phyloP scores from a whole-genome alignment of 2,329 filamentous ascomycete species.

The Leptographium radiaticola region DNA sequence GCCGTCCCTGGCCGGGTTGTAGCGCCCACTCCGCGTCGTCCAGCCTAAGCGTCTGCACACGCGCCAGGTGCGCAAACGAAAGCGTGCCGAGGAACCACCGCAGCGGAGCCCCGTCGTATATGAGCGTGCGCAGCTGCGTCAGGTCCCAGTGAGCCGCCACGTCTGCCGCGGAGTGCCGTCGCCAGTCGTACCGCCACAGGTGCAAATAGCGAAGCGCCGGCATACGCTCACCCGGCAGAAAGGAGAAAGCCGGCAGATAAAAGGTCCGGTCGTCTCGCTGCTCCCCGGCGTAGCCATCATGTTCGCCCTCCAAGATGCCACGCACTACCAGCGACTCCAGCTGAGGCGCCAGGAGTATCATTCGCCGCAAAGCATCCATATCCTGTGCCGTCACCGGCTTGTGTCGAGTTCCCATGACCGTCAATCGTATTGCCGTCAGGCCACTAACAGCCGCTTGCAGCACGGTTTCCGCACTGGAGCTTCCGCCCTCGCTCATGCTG shows the following conservation, averaged over 20 bases:
- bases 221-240: slow-evolving; percentile 25
- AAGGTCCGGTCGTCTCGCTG: slow-evolving; percentile 22
- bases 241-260: slow-evolving; percentile 29
- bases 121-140: slow-evolving; percentile 25
- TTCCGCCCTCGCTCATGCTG: neutral
- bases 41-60: slow-evolving; percentile 24
- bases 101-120: slow-evolving; percentile 29
- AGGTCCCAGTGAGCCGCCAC: slow-evolving; percentile 33
- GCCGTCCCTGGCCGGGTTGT: slow-evolving; percentile 20
- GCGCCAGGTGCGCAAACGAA: slow-evolving; percentile 20
- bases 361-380: neutral
- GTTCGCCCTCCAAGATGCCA: slow-evolving; percentile 18
- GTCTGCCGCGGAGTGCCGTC: slow-evolving; percentile 22
- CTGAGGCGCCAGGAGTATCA: slow-evolving; percentile 14
- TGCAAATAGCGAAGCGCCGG: slow-evolving; percentile 27
- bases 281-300: slow-evolving; percentile 23
- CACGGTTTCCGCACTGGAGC: neutral
- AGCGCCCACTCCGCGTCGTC: slow-evolving; percentile 29
- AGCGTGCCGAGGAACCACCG: slow-evolving; percentile 31
- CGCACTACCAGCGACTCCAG: slow-evolving; percentile 12
- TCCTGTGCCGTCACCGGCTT: neutral
- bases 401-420: neutral
- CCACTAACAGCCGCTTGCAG: neutral
- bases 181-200: slow-evolving; percentile 36
- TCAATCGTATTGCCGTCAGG: neutral